Evolutionary conservation across 306 rosid species (phyloP).

Genomic region (Vigna unguiculata): DNA sequence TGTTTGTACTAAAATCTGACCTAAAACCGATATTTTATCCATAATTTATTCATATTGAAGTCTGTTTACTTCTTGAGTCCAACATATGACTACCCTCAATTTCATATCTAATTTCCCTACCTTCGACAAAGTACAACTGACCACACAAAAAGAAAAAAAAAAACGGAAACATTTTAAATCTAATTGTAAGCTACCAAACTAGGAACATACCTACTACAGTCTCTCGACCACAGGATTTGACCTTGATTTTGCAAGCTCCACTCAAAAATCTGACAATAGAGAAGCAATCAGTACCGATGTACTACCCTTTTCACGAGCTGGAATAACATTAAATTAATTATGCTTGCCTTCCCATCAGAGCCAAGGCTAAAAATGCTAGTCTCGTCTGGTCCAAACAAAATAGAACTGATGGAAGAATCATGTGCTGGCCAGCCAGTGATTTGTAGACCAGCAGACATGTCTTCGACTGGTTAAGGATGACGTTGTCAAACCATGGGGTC

Average conservation of each 20-base stretch:
- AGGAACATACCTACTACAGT: constrained; percentile 70
- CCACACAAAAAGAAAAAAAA: not conserved
- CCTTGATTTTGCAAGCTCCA: constrained; percentile 99
- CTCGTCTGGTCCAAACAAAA: constrained; percentile 96
- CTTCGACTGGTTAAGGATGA: constrained; percentile 72
- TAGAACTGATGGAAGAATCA: constrained; percentile 90
- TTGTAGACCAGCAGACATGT: constrained; percentile 96
- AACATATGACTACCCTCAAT: not conserved
- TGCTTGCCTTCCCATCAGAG: constrained; percentile 86
- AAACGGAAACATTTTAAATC: constrained; percentile 13
- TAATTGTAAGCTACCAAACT: constrained; percentile 29
- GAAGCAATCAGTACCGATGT: constrained; percentile 22
- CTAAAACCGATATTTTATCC: not conserved
- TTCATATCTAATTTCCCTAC: constrained; percentile 17
- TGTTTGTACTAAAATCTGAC: not conserved
- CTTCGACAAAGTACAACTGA: constrained; percentile 18
- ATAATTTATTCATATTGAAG: not conserved
- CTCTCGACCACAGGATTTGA: constrained; percentile 90
- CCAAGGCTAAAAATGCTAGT: constrained; percentile 97
- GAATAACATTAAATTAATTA: constrained; percentile 34
- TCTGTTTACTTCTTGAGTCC: not conserved
- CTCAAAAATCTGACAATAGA: constrained; percentile 75
- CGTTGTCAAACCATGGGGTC: constrained; percentile 6
- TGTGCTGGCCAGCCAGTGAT: constrained; percentile 99
- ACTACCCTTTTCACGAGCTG: constrained; percentile 22